These are phyloP conservation scores for Sugiyamaella smithiae DNA, from an alignment of 805 yeast species.

Conservation along the genomic window DNA sequence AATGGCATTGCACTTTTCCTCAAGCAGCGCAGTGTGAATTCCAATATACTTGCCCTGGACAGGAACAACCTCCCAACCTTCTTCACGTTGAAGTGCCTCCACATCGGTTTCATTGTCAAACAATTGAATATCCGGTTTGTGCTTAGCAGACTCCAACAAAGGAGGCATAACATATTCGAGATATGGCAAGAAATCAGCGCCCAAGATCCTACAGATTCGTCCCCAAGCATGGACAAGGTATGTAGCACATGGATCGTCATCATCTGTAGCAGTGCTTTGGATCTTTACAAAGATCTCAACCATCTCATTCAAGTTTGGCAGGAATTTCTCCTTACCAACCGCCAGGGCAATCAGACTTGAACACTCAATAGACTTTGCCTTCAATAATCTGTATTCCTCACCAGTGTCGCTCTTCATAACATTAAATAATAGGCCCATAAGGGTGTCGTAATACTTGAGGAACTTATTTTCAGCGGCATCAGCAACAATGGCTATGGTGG, in stretches of 20 bases:
- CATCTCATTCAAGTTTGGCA: conserved; percentile 68
- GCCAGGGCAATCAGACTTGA: conserved; percentile 91
- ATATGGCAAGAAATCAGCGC: conserved; percentile 80
- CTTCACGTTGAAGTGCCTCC: conserved; percentile 75
- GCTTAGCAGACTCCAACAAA: conserved; percentile 79
- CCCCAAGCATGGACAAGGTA: conserved; percentile 96
- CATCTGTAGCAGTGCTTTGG: conserved; percentile 47
- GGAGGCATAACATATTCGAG: conserved; percentile 86
- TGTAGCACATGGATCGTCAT: conserved; percentile 86
- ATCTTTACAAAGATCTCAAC: conserved; percentile 68
- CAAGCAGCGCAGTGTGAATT: conserved; percentile 89
- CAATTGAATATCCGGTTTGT: conserved; percentile 82
- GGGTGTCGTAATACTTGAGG: conserved; percentile 85
- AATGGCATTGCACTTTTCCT: conserved; percentile 90
- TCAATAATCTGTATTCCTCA: conserved; percentile 70
- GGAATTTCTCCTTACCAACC: conserved; percentile 87
- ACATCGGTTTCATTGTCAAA: conserved; percentile 85
- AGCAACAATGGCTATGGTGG: conserved; percentile 95
- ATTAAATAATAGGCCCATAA: conserved; percentile 83
- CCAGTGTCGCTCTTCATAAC: conserved; percentile 79
- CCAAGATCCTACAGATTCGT: conserved; percentile 81
- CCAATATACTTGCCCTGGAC: conserved; percentile 91
- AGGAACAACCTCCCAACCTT: conserved; percentile 94
- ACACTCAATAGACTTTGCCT: conserved; percentile 95
- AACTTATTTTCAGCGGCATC: conserved; percentile 91